phyloP scores from a whole-genome alignment of 345 rosid species.

The Pistacia atlantica region DNA sequence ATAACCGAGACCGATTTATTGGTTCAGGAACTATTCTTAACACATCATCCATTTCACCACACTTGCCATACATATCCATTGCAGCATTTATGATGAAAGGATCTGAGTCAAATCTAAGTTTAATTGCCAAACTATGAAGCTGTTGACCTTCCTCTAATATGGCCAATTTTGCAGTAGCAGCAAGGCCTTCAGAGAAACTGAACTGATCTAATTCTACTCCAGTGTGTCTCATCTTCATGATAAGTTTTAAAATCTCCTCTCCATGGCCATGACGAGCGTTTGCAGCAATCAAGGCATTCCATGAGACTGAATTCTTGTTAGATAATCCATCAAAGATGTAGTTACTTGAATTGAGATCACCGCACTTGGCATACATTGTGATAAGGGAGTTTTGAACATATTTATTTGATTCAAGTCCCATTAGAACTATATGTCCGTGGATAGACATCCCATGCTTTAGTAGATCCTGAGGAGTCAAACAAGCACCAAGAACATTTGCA shows the following conservation, averaged over 20 bases:
- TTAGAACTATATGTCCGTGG: slow-evolving; percentile 51
- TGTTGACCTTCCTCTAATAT: slow-evolving; percentile 85
- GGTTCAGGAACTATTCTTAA: slow-evolving; percentile 56
- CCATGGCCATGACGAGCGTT: slow-evolving; percentile 64
- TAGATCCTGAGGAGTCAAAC: slow-evolving; percentile 46
- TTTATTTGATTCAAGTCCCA: slow-evolving; percentile 61
- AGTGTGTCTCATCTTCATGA: slow-evolving; percentile 42
- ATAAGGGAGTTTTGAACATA: slow-evolving; percentile 75
- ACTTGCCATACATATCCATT: slow-evolving; percentile 90
- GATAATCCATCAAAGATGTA: slow-evolving; percentile 50
- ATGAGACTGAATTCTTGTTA: slow-evolving; percentile 44
- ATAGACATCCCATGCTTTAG: slow-evolving; percentile 56
- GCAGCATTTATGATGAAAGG: slow-evolving; percentile 62
- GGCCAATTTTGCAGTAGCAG: slow-evolving; percentile 78
- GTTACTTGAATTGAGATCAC: slow-evolving; percentile 62
- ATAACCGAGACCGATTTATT: slow-evolving; percentile 44
- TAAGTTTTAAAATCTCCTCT: slow-evolving; percentile 73
- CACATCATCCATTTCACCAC: slow-evolving; percentile 71
- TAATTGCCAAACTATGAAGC: slow-evolving; percentile 66
- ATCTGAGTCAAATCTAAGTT: slow-evolving; percentile 64
- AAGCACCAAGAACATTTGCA: slow-evolving; percentile 72
- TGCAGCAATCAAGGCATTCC: slow-evolving; percentile 80
- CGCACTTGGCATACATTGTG: slow-evolving; percentile 82
- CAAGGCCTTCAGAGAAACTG: slow-evolving; percentile 62
- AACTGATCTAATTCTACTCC: slow-evolving; percentile 70